phyloP scores from a whole-genome alignment of 2,329 filamentous ascomycete species.

The Coniochaeta prunicola region DNA sequence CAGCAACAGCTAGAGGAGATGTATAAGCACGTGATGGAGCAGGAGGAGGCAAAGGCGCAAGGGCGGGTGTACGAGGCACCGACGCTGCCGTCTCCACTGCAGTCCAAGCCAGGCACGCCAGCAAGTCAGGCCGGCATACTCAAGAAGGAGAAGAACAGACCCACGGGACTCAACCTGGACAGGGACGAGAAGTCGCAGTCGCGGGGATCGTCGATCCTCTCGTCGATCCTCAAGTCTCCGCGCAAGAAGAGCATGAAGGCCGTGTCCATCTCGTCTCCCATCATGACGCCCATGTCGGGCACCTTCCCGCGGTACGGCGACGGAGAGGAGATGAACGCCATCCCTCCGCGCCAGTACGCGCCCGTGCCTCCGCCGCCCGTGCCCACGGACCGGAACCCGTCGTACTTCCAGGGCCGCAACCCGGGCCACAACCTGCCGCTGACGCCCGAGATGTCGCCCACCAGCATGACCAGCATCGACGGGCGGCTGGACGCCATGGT shows the following conservation, averaged over 20 bases:
- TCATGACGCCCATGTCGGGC: slow-evolving; percentile 55
- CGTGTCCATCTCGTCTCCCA: slow-evolving; percentile 56
- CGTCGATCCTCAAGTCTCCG: slow-evolving; percentile 51
- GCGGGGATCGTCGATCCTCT: slow-evolving; percentile 51
- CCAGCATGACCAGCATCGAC: slow-evolving; percentile 46
- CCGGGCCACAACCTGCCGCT: slow-evolving; percentile 26
- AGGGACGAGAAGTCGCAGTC: slow-evolving; percentile 46
- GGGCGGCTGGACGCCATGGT: slow-evolving; percentile 42
- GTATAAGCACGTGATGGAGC: slow-evolving; percentile 87
- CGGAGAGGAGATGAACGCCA: slow-evolving; percentile 48
- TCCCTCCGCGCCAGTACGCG: slow-evolving; percentile 51
- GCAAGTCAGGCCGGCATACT: slow-evolving; percentile 10
- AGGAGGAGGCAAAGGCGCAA: slow-evolving; percentile 62
- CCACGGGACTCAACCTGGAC: slow-evolving; percentile 40
- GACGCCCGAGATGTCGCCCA: slow-evolving; percentile 39
- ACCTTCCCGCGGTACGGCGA: slow-evolving; percentile 47
- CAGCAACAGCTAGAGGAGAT: slow-evolving; percentile 82
- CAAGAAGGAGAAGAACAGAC: slow-evolving; percentile 42
- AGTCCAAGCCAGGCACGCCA: slow-evolving; percentile 12
- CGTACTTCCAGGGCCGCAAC: slow-evolving; percentile 18
- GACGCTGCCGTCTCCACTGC: slow-evolving; percentile 22
- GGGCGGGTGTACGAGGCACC: slow-evolving; percentile 42
- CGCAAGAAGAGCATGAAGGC: slow-evolving; percentile 43
- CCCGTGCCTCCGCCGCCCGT: slow-evolving; percentile 51
- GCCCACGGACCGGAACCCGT: slow-evolving; percentile 38